Conservation (phyloP, 208 protist species). For the Leptomonas pyrrhocoris region DNA sequence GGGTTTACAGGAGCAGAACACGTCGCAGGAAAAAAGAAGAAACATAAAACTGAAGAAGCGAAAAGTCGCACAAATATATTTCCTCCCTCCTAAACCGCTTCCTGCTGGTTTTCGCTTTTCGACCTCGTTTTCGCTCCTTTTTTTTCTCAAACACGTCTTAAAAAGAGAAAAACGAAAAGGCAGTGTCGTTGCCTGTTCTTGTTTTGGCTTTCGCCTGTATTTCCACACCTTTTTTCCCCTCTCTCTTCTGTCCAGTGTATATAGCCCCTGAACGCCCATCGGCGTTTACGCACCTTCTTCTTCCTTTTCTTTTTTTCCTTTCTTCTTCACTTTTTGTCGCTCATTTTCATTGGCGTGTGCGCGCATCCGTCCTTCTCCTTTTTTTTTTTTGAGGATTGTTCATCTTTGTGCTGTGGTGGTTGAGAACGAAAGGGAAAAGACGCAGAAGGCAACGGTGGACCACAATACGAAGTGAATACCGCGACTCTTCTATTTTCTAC, state of each 20-base stretch:
- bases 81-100: neutral
- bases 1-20: neutral
- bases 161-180: no score
- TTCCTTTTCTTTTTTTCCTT: slow-evolving; percentile 2
- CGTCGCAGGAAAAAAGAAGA: neutral
- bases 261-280: neutral
- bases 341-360: no score
- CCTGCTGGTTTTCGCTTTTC: neutral
- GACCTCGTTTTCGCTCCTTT: neutral
- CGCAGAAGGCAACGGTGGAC: no score
- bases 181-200: no score
- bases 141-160: slow-evolving; percentile 7
- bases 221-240: neutral
- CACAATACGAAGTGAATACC: no score
- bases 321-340: slow-evolving; percentile 2
- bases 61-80: neutral
- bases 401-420: no score
- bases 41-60: neutral
- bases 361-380: no score
- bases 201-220: no score
- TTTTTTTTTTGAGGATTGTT: slow-evolving; percentile 1
- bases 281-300: neutral
- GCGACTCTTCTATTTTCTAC: neutral
- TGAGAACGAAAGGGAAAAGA: neutral
- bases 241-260: slow-evolving; percentile 7